phyloP scores from a whole-genome alignment of 768 basidiomycete genomes.

The Cubamyces sp. region DNA sequence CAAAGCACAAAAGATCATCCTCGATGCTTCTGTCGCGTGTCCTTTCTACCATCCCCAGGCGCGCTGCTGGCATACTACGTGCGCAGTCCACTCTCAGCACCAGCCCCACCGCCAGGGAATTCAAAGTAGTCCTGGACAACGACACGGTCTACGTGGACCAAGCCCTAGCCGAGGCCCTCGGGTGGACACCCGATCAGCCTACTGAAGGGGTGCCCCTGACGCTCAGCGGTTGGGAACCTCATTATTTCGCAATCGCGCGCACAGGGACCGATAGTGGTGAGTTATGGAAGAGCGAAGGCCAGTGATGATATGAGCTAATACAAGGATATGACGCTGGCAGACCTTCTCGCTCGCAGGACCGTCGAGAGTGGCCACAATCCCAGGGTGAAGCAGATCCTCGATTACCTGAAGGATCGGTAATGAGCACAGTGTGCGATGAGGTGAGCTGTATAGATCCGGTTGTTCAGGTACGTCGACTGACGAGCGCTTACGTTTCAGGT shows the following conservation, averaged over 20 bases:
- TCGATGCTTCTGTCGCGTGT: slow-evolving; percentile 13
- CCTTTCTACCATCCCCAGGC: slow-evolving; percentile 1
- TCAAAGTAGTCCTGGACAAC: slow-evolving; percentile 31
- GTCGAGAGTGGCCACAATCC: slow-evolving; percentile 22
- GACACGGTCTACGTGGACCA: slow-evolving; percentile 29
- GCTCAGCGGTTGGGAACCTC: slow-evolving; percentile 26
- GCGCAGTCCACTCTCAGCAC: slow-evolving; percentile 14
- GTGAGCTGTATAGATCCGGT: neutral
- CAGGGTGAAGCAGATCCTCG: slow-evolving; percentile 16
- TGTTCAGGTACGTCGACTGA: no score
- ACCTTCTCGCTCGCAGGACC: slow-evolving; percentile 23
- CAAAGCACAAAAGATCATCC: no score
- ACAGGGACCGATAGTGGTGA: slow-evolving; percentile 28
- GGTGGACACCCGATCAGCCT: slow-evolving; percentile 20
- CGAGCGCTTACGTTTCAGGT: no score
- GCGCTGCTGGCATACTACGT: slow-evolving; percentile 5
- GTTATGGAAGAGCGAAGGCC: neutral
- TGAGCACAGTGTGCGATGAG: neutral
- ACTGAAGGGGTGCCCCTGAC: slow-evolving; percentile 18
- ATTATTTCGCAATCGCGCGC: slow-evolving; percentile 29
- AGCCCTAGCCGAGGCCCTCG: slow-evolving; percentile 27
- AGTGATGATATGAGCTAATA: neutral
- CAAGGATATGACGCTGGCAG: neutral
- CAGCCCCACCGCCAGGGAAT: slow-evolving; percentile 20
- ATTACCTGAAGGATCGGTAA: slow-evolving; percentile 24